These are phyloP conservation scores for Penicillium waksmanii DNA, from an alignment of 495 filamentous ascomycete species.

Conservation along the genomic window DNA sequence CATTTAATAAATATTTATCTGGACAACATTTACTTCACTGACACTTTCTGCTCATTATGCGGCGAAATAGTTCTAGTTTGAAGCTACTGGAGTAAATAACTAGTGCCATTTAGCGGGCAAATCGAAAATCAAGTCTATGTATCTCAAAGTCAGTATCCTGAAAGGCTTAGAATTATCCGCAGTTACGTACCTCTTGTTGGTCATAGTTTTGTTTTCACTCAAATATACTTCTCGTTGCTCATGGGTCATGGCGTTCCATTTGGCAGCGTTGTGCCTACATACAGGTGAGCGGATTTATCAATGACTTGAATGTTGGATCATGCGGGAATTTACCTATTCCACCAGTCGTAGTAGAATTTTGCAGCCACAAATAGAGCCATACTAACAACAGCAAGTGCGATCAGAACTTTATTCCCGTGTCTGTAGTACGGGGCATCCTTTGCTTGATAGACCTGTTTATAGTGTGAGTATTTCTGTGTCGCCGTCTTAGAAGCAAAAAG, in stretches of 20 bases:
- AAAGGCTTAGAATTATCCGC: neutral
- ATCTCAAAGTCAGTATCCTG: neutral
- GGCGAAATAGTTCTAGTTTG: no score
- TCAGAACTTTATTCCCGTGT: constrained; percentile 63
- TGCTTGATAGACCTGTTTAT: constrained; percentile 59
- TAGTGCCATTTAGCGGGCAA: neutral
- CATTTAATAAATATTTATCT: no score
- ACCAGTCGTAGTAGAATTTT: constrained; percentile 57
- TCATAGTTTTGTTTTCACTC: constrained; percentile 60
- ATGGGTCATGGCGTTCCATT: constrained; percentile 61
- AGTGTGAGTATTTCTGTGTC: neutral
- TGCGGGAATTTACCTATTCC: constrained; percentile 47
- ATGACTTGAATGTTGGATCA: neutral
- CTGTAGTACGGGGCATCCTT: constrained; percentile 66
- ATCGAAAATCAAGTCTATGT: neutral
- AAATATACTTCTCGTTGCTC: constrained; percentile 65
- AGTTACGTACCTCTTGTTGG: constrained; percentile 62
- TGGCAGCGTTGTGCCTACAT: constrained; percentile 36
- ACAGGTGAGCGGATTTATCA: constrained; percentile 3
- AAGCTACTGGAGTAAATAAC: no score
- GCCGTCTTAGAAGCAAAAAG: neutral
- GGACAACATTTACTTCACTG: no score
- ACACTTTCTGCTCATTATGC: no score
- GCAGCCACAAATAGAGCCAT: constrained; percentile 1
- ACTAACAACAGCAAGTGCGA: constrained; percentile 28